Base-by-base conservation (phyloP, 108 stramenopile species). In the Pseudonitzschia delicatissima region DNA sequence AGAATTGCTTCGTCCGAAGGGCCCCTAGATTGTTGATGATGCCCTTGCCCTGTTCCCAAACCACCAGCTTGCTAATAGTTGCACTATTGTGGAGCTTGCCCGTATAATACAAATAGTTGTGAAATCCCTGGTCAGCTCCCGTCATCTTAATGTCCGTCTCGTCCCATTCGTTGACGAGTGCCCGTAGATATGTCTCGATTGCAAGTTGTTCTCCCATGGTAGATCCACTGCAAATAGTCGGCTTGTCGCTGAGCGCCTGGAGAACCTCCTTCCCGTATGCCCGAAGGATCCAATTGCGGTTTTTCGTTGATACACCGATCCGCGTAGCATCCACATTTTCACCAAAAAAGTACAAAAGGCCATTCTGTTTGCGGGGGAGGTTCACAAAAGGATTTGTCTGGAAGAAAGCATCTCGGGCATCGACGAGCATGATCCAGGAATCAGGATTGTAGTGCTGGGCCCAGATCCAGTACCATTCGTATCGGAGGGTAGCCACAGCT, bases 401-500 rank as follows among this genome's bases (percentile, higher is more conserved):
- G 71, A 93, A 93, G 62, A 74, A 91, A 29, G 80, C 64, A 78
- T 93, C 92, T 36, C 92, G 72, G 21, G 86, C 86, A 73, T 93
- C 92, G 15, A 93, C 62, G 8, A 93, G 45, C 85, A 93, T 82
- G 29, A 93, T 74, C 89, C 89, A 88, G 33, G 76, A 72, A 47
- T 82, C 50, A n/a, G 76, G 62, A 31, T 78, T 58, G 57, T 93
- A 93, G 25, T 82, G 77, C 40, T 76, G 71, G 26, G 82, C 62
- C 89, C 89, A 93, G 44, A 88, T 88, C 92, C 92, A 93, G 67
- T 93, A 93, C 80, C 83, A 82, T 75, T 93, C 92, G 62, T 89
- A 93, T 50, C 92, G 73, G 3, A 87, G 68, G 9, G 89, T 93
- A 3, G 89, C 89, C 18, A 93, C 87, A 23, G 87, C 87, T 8